phyloP scores from a whole-genome alignment of 139 green algal genomes.

The Chlamydomonas incerta region DNA sequence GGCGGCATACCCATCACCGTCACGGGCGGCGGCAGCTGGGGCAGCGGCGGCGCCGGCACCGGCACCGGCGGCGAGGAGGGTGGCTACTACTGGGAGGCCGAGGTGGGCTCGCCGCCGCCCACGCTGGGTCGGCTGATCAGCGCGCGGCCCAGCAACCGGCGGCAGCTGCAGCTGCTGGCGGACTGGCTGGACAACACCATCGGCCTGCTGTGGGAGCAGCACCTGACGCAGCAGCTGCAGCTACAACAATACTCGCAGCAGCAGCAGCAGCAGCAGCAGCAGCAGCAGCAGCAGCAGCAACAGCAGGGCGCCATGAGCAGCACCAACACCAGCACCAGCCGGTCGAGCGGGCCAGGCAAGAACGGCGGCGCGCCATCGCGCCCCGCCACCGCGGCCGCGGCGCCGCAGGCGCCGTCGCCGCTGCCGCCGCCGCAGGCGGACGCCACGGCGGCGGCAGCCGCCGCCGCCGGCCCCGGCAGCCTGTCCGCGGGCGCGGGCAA shows the following conservation, averaged over 20 bases:
- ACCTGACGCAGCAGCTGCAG: not conserved
- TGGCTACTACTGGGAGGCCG: not conserved
- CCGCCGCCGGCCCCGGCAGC: no score
- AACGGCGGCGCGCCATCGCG: no score
- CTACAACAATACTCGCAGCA: no score
- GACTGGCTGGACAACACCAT: conserved; percentile 51
- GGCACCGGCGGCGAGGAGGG: no score
- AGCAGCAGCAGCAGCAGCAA: no score
- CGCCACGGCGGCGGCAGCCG: not conserved
- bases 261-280: no score
- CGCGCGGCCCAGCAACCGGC: not conserved
- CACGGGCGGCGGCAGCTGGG: not conserved
- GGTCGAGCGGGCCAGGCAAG: no score
- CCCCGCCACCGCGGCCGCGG: no score
- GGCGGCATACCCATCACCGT: not conserved
- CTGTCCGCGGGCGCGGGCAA: not conserved
- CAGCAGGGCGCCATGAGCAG: no score
- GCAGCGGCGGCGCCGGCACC: no score
- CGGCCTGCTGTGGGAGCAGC: conserved; percentile 29
- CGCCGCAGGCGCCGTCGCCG: no score
- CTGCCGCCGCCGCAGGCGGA: not conserved
- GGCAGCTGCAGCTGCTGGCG: conserved; percentile 48
- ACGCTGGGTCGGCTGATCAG: conserved; percentile 21
- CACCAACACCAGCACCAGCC: no score
- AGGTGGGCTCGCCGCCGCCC: conserved; percentile 1